These are phyloP conservation scores for Pseudofabraea citricarpa DNA, from an alignment of 2,329 filamentous ascomycete species.

Conservation along the genomic window DNA sequence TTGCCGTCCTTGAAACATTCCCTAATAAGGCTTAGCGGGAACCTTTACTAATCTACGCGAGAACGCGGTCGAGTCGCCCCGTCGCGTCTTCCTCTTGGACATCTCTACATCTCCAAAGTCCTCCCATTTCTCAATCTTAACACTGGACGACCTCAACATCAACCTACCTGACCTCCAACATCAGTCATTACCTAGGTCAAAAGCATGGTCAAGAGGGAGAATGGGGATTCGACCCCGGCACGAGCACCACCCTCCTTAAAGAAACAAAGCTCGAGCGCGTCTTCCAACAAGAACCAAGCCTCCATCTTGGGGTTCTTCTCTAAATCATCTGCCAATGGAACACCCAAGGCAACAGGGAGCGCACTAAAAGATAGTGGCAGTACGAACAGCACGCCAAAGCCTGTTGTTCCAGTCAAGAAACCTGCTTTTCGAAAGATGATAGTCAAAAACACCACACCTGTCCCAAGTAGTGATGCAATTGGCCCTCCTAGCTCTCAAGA, in stretches of 20 bases:
- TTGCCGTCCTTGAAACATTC: too few relatives aligned
- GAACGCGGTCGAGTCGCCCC: too few relatives aligned
- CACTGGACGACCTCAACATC: too few relatives aligned
- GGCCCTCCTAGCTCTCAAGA: constrained; percentile 66
- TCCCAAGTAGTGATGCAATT: constrained; percentile 73
- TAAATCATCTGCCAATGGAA: constrained; percentile 41
- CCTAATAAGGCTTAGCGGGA: too few relatives aligned
- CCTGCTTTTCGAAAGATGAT: constrained; percentile 27
- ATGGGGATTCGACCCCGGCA: constrained; percentile 18
- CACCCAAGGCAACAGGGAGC: constrained; percentile 30
- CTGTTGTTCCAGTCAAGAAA: constrained; percentile 35
- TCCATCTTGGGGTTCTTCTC: constrained; percentile 79
- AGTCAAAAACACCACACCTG: constrained; percentile 55
- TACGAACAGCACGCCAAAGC: constrained; percentile 27
- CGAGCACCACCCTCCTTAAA: constrained; percentile 21
- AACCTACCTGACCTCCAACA: too few relatives aligned
- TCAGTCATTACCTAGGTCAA: too few relatives aligned
- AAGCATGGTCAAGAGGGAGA: constrained; percentile 19
- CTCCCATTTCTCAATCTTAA: too few relatives aligned
- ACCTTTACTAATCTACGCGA: too few relatives aligned
- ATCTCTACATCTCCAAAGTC: too few relatives aligned
- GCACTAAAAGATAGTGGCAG: constrained; percentile 19
- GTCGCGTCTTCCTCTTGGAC: too few relatives aligned
- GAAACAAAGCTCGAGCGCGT: constrained; percentile 31
- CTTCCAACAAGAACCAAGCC: constrained; percentile 62